These are phyloP conservation scores for Arxiozyma bovina DNA, from an alignment of 1,139 yeast genomes.

Conservation along the genomic window DNA sequence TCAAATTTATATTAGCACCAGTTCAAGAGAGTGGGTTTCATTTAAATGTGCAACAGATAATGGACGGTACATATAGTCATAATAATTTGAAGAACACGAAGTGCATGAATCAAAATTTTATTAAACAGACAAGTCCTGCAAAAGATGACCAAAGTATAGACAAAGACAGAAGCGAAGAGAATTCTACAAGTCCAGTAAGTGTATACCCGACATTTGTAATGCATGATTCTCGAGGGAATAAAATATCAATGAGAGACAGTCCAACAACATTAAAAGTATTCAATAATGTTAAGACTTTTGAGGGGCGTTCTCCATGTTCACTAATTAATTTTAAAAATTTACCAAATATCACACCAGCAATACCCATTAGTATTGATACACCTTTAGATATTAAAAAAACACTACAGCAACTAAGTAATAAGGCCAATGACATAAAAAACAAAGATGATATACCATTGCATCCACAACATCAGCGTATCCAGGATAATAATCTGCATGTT, in stretches of 20 bases:
- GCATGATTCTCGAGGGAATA: background rate
- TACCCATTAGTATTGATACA: background rate
- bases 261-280: background rate
- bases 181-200: conserved; percentile 3
- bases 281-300: background rate
- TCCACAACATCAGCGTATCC: background rate
- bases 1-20: conserved; percentile 16
- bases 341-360: background rate
- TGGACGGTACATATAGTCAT: conserved; percentile 10
- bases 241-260: background rate
- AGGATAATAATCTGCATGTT: background rate
- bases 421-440: background rate
- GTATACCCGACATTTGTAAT: conserved; percentile 1
- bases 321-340: background rate
- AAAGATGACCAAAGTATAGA: background rate
- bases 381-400: background rate
- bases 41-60: conserved; percentile 19
- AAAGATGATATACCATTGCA: background rate
- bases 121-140: too few relatives aligned
- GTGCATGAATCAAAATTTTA: background rate
- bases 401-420: background rate
- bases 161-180: background rate
- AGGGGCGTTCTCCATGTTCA: background rate
- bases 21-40: conserved; percentile 23
- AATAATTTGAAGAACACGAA: background rate